Base-by-base conservation (phyloP, 345 rosid species). In the Odontarrhena argentea region DNA sequence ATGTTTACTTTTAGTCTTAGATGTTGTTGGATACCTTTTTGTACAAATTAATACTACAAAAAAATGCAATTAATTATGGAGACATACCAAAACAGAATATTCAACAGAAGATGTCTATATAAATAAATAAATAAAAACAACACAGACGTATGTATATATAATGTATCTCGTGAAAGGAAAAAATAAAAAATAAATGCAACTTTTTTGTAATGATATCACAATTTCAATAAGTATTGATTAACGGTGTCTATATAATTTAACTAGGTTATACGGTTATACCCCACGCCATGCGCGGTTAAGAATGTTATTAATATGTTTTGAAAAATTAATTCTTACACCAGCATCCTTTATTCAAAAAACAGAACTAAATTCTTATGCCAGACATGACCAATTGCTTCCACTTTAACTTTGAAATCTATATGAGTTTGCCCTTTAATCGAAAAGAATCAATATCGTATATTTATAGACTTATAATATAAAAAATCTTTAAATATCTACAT, bases 41-140 rank as follows among this genome's bases (percentile, higher is more conserved):
- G 5, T 53, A 9, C 32, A 18, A 30, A 30, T 6, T 65, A 3
- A 3, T 47, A 62, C 67, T 18, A 32, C 32, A 28, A 28, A 35
- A 62, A 48, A 47, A 46, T 61, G 54, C 43, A 61, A 34, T 46
- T 32, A 46, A 8, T 34, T 60, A 60, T 34, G 51, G 53, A 15
- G 30, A 45, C 14, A 58, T 58, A 58, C 36, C 63, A 28, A 44
- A 44, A 15, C 53, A 30, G 42, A 45, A 45, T 60, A 60, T 45
- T 30, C 42, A 32, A 22, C 45, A 46, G 52, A 32, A 0, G 14
- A 24, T 57, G 22, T 55, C 24, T 36, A 15, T 12, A 34, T 38
- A 14, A 35, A 14, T 8, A 14, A 35, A 14, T 8, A 14, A 40
- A 58, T 22, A 25, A 48, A n/a, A 13, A 24, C 46, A 22, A 22